These are phyloP conservation scores for Trapa bicornis DNA, from an alignment of 345 rosid species.

Conservation along the genomic window DNA sequence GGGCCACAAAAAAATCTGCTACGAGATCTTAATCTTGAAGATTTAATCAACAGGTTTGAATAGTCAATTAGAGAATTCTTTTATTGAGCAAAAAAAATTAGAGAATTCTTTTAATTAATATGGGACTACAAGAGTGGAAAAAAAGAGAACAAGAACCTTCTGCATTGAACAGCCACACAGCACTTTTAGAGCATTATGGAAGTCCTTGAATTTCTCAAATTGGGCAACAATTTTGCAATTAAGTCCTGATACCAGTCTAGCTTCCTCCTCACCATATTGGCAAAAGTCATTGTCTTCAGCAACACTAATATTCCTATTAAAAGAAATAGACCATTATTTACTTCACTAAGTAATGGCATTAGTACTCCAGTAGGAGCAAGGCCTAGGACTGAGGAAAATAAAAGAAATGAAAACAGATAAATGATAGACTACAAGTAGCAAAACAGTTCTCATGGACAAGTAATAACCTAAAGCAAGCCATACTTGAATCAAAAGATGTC, in stretches of 20 bases:
- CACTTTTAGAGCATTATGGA: constrained; percentile 60
- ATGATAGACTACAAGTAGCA: too few species aligned
- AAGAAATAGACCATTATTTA: constrained; percentile 5
- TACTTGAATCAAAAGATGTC: neutral
- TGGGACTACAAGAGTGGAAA: too few species aligned
- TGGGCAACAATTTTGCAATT: constrained; percentile 84
- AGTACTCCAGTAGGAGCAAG: neutral
- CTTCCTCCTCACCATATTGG: constrained; percentile 38
- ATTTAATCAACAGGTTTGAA: neutral
- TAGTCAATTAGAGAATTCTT: neutral
- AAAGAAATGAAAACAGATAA: neutral
- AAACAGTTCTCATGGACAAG: neutral
- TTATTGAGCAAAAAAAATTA: too few species aligned
- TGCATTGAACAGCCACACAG: constrained; percentile 71
- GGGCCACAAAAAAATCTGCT: neutral
- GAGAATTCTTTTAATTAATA: neutral
- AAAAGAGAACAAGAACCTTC: constrained; percentile 25
- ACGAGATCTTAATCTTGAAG: neutral
- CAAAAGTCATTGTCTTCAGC: constrained; percentile 64
- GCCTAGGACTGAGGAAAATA: neutral
- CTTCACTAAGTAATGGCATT: neutral
- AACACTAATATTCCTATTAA: constrained; percentile 71
- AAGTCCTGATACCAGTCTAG: constrained; percentile 60
- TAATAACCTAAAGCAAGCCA: neutral
- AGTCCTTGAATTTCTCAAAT: constrained; percentile 65